Base-by-base conservation (phyloP, 78 protist species). In the Creolimax fragrantissima region DNA sequence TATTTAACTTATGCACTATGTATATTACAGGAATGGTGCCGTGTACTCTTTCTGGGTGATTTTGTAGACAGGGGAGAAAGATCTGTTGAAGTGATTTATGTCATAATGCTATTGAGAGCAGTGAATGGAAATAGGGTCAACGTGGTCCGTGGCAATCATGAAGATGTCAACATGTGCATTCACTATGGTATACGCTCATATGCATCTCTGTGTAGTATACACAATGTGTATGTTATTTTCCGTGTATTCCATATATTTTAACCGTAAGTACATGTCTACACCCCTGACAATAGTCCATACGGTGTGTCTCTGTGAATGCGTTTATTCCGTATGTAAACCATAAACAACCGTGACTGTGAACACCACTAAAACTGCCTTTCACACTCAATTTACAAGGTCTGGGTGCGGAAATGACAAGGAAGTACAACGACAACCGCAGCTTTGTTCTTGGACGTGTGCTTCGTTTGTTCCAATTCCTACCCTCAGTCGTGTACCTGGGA, bases 121-220 rank as follows among this genome's bases (percentile, higher is more conserved):
- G 5, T 85, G 5, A 41, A 35, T 4, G 47, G 47, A 17, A 35
- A 4, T 39, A 11, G 3, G 39, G 89, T 85, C n/a, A 37, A 17
- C 6, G 37, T 85, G 36, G 43, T 43, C 44, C 11, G 89, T 32
- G 89, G 89, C 89, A 85, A 85, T 45, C 89, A 85, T 39, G 89
- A 85, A 41, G 43, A 85, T 45, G 43, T 41, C 44, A 17, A 7
- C 5, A 5, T 85, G 5, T 4, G 44, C 89, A 4, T 4, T 6
- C 89, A 85, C 89, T 85, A 85, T 5, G 89, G 89, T 47, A 47
- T 24, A n/a, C n/a, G n/a, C n/a, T n/a, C n/a, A n/a, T n/a, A n/a
- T n/a, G n/a, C n/a, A n/a, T n/a, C n/a, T n/a, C n/a, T n/a, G n/a
- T n/a, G n/a, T n/a, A n/a, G n/a, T n/a, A n/a, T n/a, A n/a, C n/a